These are phyloP conservation scores for Penicillium diatomitis DNA, from an alignment of 495 filamentous ascomycete species.

Conservation along the genomic window DNA sequence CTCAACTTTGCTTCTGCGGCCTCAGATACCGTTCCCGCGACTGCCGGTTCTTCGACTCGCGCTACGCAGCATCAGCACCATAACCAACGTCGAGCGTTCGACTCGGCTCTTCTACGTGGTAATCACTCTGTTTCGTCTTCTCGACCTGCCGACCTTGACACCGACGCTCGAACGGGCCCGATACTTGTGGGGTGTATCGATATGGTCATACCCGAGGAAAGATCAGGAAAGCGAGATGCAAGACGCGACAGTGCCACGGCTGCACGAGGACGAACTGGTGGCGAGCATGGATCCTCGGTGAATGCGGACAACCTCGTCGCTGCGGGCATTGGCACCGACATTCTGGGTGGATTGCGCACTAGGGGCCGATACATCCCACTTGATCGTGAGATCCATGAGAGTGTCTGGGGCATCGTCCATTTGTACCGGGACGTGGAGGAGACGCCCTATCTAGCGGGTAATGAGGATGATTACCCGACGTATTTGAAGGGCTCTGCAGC, in stretches of 20 bases:
- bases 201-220: conserved; percentile 39
- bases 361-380: conserved; percentile 74
- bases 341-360: conserved; percentile 49
- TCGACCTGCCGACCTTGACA: conserved; percentile 10
- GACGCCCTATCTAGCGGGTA: conserved; percentile 39
- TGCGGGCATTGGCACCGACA: conserved; percentile 42
- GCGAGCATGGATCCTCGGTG: neutral
- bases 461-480: conserved; percentile 31
- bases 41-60: neutral
- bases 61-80: neutral
- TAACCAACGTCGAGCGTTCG: too few species aligned
- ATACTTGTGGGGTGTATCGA: conserved; percentile 61
- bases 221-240: conserved; percentile 7
- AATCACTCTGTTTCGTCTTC: neutral
- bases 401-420: conserved; percentile 90
- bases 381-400: conserved; percentile 65
- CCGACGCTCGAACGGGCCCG: conserved; percentile 55
- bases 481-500: conserved; percentile 36
- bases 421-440: conserved; percentile 81
- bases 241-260: conserved; percentile 4
- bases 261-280: neutral
- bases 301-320: conserved; percentile 26
- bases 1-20: neutral
- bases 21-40: too few species aligned
- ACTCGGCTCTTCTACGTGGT: too few species aligned